Evolutionary conservation across 106 monocot species (phyloP).

Genomic region (Dendrobium chrysotoxum): DNA sequence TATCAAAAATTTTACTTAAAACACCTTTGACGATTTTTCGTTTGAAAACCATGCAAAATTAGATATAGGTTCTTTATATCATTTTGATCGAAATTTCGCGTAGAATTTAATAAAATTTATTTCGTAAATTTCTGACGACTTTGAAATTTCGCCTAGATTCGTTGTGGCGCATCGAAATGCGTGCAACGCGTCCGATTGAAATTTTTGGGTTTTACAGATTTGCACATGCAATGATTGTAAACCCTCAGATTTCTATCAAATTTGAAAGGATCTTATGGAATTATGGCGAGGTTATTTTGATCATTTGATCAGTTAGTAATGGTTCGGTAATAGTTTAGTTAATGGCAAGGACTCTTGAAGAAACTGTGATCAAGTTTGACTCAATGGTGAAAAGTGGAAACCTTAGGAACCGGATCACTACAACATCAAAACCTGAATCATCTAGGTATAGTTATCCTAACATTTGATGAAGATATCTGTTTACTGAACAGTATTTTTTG

Average conservation of each 20-base stretch:
- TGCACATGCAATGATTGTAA: background rate
- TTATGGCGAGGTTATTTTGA: background rate
- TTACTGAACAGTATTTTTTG: background rate
- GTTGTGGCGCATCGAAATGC: too few species aligned
- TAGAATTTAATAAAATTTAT: too few species aligned
- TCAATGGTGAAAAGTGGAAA: background rate
- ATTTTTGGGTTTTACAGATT: too few species aligned
- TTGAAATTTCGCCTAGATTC: too few species aligned
- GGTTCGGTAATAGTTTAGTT: background rate
- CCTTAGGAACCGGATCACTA: background rate
- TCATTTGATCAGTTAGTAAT: background rate
- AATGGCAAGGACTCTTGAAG: background rate
- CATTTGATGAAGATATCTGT: background rate
- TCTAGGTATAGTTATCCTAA: background rate
- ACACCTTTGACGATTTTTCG: too few species aligned
- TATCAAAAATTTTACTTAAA: too few species aligned
- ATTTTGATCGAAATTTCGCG: too few species aligned
- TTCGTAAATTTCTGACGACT: too few species aligned
- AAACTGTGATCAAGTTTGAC: background rate
- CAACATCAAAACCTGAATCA: background rate
- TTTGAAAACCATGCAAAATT: too few species aligned
- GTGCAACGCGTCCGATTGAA: too few species aligned
- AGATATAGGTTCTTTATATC: too few species aligned
- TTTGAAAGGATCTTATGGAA: background rate
- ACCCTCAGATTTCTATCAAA: background rate